These are phyloP conservation scores for Entomortierella lignicola DNA, from an alignment of 192 early-diverging fungal species.

Conservation along the genomic window DNA sequence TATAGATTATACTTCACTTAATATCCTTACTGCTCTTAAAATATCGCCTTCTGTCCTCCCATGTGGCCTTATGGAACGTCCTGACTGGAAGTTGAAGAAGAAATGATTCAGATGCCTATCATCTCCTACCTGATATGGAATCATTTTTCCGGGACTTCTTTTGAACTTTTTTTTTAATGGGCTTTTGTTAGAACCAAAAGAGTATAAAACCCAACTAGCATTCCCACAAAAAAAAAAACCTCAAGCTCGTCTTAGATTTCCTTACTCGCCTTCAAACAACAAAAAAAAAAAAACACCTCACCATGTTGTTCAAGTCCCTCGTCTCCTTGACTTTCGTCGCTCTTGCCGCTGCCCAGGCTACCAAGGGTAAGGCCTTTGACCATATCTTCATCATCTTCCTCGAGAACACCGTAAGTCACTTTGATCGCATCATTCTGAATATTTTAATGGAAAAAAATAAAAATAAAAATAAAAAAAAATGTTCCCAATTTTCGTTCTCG, in stretches of 20 bases:
- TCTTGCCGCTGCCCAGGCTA: slow-evolving; percentile 18
- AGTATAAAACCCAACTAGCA: slow-evolving; percentile 6
- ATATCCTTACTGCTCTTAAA: too few species aligned
- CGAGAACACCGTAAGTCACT: slow-evolving; percentile 47
- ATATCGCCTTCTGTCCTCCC: slow-evolving; percentile 1
- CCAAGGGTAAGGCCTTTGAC: slow-evolving; percentile 40
- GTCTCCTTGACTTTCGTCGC: slow-evolving; percentile 25
- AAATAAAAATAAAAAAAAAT: too few species aligned
- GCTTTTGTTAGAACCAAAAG: neutral
- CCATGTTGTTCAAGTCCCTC: slow-evolving; percentile 42
- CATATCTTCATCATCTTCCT: slow-evolving; percentile 48
- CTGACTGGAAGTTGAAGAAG: neutral
- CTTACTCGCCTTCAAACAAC: neutral
- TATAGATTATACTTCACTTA: too few species aligned
- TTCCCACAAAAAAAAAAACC: neutral
- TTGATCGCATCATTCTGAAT: too few species aligned
- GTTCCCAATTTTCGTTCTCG: neutral
- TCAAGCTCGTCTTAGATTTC: slow-evolving; percentile 13
- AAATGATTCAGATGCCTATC: neutral
- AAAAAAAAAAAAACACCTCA: neutral
- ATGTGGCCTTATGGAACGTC: neutral
- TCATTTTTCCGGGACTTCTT: slow-evolving; percentile 14
- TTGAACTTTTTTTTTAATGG: too few species aligned
- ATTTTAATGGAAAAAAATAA: too few species aligned
- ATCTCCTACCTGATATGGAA: neutral